These are phyloP conservation scores for Oemleria cerasiformis DNA, from an alignment of 306 rosid genomes.

Conservation along the genomic window DNA sequence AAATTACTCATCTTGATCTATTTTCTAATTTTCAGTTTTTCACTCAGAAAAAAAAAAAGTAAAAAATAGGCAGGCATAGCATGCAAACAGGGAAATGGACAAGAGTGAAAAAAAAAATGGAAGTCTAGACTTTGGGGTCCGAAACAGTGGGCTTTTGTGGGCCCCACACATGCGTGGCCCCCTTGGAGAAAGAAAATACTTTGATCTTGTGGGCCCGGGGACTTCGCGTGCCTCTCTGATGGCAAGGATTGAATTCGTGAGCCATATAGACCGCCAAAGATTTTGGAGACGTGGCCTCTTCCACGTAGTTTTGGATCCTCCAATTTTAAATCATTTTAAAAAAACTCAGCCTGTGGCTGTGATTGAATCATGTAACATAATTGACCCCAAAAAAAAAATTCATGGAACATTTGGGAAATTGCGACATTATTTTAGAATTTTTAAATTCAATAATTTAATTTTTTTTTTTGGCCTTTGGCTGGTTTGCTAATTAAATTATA, in stretches of 20 bases:
- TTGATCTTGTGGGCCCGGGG: slow-evolving; percentile 17
- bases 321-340: slow-evolving; percentile 1
- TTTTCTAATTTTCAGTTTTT: no score
- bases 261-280: slow-evolving; percentile 14
- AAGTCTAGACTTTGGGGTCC: no score
- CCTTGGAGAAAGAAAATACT: neutral
- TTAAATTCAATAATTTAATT: neutral
- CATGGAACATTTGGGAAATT: slow-evolving; percentile 12
- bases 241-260: neutral
- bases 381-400: slow-evolving; percentile 2
- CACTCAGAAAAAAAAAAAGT: no score
- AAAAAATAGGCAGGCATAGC: no score
- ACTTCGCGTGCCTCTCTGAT: slow-evolving; percentile 29
- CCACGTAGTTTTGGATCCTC: neutral
- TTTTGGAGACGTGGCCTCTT: slow-evolving; percentile 28
- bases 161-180: neutral
- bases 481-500: slow-evolving; percentile 4
- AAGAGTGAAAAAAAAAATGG: neutral
- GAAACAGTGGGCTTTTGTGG: neutral
- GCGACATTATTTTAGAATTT: neutral
- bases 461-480: neutral
- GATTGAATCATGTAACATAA: neutral
- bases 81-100: neutral
- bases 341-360: slow-evolving; percentile 5
- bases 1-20: no score